Evolutionary conservation across 176 grass and related monocot genomes (phyloP).

Genomic region (Puya raimondii): DNA sequence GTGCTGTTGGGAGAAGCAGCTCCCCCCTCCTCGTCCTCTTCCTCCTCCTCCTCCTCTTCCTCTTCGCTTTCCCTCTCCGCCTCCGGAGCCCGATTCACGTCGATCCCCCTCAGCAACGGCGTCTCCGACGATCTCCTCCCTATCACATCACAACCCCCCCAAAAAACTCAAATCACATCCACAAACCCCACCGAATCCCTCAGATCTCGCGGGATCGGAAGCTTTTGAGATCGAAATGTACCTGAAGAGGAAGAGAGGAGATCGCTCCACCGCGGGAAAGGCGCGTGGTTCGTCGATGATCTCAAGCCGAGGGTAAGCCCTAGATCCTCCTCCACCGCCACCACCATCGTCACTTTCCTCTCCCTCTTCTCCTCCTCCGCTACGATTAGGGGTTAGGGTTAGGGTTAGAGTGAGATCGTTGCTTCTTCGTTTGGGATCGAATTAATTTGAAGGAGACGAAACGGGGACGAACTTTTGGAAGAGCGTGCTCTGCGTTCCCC

Average conservation of each 20-base stretch:
- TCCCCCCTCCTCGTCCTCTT: slow-evolving; percentile 59
- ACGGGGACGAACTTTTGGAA: no score
- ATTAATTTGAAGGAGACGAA: no score
- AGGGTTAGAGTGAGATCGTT: no score
- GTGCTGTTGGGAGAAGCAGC: slow-evolving; percentile 74
- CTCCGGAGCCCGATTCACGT: slow-evolving; percentile 53
- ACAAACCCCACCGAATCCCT: background rate
- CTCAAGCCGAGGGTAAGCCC: slow-evolving; percentile 49
- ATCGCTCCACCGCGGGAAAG: slow-evolving; percentile 27
- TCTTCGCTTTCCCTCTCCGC: slow-evolving; percentile 4
- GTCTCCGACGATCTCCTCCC: slow-evolving; percentile 27
- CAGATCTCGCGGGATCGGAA: background rate
- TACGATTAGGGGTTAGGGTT: background rate
- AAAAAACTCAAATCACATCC: background rate
- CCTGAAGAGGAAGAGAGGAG: slow-evolving; percentile 24
- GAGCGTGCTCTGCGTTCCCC: no score
- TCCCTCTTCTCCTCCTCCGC: background rate
- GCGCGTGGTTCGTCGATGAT: slow-evolving; percentile 20
- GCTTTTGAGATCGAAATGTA: slow-evolving; percentile 1
- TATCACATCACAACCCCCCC: background rate
- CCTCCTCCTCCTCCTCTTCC: slow-evolving; percentile 21
- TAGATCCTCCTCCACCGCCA: slow-evolving; percentile 38
- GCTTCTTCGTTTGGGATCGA: no score
- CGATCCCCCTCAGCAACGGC: slow-evolving; percentile 63
- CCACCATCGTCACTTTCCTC: background rate